Evolutionary conservation across 2,329 filamentous ascomycete genomes (phyloP).

Genomic region (Xylariales sp.): DNA sequence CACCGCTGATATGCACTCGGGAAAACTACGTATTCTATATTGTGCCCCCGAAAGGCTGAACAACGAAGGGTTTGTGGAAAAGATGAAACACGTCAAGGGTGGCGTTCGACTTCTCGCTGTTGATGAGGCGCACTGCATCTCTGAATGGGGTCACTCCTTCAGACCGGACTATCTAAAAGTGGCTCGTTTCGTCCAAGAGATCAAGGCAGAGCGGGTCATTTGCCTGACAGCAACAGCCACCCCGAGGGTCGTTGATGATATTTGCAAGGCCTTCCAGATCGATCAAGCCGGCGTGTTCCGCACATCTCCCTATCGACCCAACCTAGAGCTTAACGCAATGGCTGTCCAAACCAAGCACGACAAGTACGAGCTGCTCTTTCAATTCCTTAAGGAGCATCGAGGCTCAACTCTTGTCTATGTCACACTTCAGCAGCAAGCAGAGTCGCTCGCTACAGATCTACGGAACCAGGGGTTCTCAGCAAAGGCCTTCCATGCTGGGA

Average conservation of each 20-base stretch:
- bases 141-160: constrained; percentile 36
- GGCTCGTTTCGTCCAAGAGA: constrained; percentile 50
- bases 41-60: constrained; percentile 57
- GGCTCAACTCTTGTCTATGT: constrained; percentile 60
- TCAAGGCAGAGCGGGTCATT: constrained; percentile 52
- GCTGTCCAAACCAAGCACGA: constrained; percentile 35
- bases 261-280: constrained; percentile 49
- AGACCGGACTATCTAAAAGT: constrained; percentile 29
- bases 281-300: constrained; percentile 46
- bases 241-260: constrained; percentile 48
- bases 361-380: constrained; percentile 38
- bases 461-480: constrained; percentile 33
- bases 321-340: constrained; percentile 50
- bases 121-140: constrained; percentile 57
- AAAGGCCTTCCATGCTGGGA: constrained; percentile 45
- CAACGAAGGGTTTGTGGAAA: constrained; percentile 55
- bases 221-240: constrained; percentile 59
- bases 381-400: constrained; percentile 44
- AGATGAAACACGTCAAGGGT: constrained; percentile 48
- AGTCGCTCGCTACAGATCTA: constrained; percentile 34
- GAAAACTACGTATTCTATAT: constrained; percentile 49
- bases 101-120: constrained; percentile 53
- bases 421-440: constrained; percentile 51
- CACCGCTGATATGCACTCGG: constrained; percentile 33
- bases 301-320: constrained; percentile 55